A percentile compares a stretch with the other conserved stretches of the same genome.
Conservation (phyloP, 1,284 basidiomycete genomes). For the Trichosporon asahii region DNA sequence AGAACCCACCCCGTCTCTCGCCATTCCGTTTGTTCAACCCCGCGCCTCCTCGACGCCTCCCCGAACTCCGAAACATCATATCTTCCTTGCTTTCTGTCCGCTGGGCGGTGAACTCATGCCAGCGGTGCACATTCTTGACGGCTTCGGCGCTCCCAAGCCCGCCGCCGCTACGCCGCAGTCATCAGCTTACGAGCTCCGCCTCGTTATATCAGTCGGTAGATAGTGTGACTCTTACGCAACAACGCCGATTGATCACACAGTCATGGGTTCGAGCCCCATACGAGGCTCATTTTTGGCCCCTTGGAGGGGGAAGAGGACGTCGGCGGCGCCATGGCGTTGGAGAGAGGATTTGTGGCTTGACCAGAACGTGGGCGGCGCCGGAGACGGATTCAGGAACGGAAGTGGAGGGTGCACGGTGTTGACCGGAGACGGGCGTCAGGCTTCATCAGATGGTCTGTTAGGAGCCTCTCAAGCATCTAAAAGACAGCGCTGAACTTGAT, state of each 20-base stretch:
- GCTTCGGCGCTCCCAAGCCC: not conserved
- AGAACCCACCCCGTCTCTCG: not conserved
- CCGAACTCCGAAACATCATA: not conserved
- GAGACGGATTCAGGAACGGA: not conserved
- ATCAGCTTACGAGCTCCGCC: not conserved
- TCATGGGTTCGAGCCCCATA: slow-evolving; percentile 4
- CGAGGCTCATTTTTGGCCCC: not conserved
- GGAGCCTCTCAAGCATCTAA: too few species aligned
- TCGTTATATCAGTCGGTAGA: slow-evolving; percentile 5
- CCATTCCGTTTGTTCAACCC: not conserved
- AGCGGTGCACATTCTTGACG: too few species aligned
- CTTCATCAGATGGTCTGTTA: too few species aligned
- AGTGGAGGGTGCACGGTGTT: not conserved
- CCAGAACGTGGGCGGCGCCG: not conserved
- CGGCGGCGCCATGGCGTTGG: not conserved
- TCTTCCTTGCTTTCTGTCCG: too few species aligned
- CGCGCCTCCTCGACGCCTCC: not conserved
- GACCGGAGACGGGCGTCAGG: too few species aligned
- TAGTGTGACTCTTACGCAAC: not conserved
- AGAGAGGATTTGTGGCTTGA: not conserved
- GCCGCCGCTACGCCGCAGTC: not conserved
- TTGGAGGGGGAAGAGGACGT: not conserved
- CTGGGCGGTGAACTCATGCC: too few species aligned
- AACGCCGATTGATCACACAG: slow-evolving; percentile 1
- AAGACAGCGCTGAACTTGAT: too few species aligned